Conservation (phyloP, 768 basidiomycete species). For the Sporobolomyces roseus region DNA sequence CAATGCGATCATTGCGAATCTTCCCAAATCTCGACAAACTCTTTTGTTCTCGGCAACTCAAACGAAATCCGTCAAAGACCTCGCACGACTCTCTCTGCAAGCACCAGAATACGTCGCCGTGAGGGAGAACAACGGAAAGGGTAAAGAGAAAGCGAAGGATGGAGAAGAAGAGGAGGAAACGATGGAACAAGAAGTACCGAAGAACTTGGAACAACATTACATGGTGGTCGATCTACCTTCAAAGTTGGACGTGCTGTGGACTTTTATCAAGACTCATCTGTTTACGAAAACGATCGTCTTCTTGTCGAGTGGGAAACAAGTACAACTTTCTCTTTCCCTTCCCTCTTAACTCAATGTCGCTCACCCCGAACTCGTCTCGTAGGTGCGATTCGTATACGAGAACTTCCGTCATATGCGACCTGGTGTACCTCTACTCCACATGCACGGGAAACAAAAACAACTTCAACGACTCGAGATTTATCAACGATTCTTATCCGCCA, state of each 20-base stretch:
- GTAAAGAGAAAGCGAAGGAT: conserved; percentile 13
- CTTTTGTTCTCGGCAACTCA: conserved; percentile 96
- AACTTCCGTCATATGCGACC: conserved; percentile 94
- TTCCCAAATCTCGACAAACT: conserved; percentile 87
- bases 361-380: neutral
- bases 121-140: conserved; percentile 45
- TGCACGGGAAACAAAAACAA: too few relatives aligned
- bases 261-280: conserved; percentile 89
- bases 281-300: conserved; percentile 89
- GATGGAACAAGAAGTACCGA: conserved; percentile 30
- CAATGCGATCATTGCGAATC: conserved; percentile 82
- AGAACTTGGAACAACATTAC: conserved; percentile 52
- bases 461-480: too few relatives aligned
- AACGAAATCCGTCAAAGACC: conserved; percentile 77
- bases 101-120: conserved; percentile 72
- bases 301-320: conserved; percentile 91
- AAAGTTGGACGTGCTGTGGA: conserved; percentile 88
- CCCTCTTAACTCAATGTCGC: neutral
- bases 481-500: conserved; percentile 72
- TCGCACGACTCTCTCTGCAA: conserved; percentile 83
- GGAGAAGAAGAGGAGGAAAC: conserved; percentile 15
- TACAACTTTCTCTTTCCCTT: conserved; percentile 38
- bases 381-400: conserved; percentile 87
- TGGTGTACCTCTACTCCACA: conserved; percentile 83
- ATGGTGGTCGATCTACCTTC: conserved; percentile 73